A percentile compares a stretch with the other conserved stretches of the same genome.
phyloP scores from a whole-genome alignment of 2,329 filamentous ascomycete genomes.

The Cladosporium sp. region DNA sequence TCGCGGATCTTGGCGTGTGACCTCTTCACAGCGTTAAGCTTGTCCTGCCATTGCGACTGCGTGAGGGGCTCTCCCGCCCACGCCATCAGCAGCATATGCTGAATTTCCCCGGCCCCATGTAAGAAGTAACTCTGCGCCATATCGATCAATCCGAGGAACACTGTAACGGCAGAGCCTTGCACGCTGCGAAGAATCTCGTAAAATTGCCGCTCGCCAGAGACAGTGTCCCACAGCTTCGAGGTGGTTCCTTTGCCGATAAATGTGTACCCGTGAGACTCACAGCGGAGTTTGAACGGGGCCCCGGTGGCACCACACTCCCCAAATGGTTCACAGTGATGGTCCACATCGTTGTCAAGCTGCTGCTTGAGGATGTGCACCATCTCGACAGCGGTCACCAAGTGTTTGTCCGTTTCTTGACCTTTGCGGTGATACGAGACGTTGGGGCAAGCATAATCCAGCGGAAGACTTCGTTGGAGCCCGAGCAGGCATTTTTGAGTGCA shows the following conservation, averaged over 20 bases:
- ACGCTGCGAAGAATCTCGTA: conserved; percentile 34
- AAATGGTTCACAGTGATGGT: conserved; percentile 27
- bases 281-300: conserved; percentile 31
- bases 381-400: conserved; percentile 2
- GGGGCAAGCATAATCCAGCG: conserved; percentile 7
- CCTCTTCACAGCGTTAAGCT: neutral
- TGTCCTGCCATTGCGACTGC: conserved; percentile 6
- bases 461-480: neutral
- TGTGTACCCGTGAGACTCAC: conserved; percentile 23
- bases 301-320: conserved; percentile 26
- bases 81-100: conserved; percentile 35
- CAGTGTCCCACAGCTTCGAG: conserved; percentile 29
- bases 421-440: conserved; percentile 2
- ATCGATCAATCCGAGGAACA: conserved; percentile 39
- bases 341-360: conserved; percentile 28
- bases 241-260: conserved; percentile 33
- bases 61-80: conserved; percentile 28
- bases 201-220: conserved; percentile 35
- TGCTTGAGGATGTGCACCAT: conserved; percentile 23
- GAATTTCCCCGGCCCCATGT: conserved; percentile 30
- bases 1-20: conserved; percentile 12
- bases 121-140: conserved; percentile 36
- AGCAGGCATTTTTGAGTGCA: conserved; percentile 12
- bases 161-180: conserved; percentile 36
- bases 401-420: conserved; percentile 4